These are phyloP conservation scores for Nematodospora anomalae DNA, from an alignment of 1,139 yeast species.

Conservation along the genomic window DNA sequence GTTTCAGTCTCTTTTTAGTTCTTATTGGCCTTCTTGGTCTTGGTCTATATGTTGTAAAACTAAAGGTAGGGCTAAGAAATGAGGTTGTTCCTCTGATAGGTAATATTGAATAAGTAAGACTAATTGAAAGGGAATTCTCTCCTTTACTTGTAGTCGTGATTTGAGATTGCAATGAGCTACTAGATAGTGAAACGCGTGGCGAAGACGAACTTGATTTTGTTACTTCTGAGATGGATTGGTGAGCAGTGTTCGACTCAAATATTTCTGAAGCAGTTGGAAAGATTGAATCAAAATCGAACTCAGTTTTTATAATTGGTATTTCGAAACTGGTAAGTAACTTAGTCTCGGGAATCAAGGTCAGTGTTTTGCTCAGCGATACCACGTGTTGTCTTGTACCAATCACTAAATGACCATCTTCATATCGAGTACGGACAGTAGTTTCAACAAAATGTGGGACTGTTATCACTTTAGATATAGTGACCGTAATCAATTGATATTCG, in stretches of 20 bases:
- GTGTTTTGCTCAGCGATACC: not conserved
- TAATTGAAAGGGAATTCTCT: too few relatives aligned
- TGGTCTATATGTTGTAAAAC: conserved; percentile 1
- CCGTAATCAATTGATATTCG: not conserved
- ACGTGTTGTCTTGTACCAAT: not conserved
- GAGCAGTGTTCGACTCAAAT: conserved; percentile 1
- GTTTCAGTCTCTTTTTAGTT: not conserved
- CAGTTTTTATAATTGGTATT: not conserved
- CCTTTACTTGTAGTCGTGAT: not conserved
- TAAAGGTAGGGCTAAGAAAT: not conserved
- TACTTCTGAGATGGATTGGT: not conserved
- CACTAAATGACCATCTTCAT: conserved; percentile 6
- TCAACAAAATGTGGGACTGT: not conserved
- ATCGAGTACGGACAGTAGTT: not conserved
- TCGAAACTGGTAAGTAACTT: not conserved
- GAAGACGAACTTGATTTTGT: not conserved
- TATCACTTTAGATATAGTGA: not conserved
- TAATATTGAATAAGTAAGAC: conserved; percentile 3
- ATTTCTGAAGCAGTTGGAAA: not conserved
- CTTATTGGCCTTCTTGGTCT: not conserved
- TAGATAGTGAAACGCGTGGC: not conserved
- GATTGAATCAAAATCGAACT: not conserved
- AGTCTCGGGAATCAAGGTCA: not conserved
- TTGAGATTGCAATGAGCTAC: not conserved
- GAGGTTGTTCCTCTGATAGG: conserved; percentile 5